phyloP scores from a whole-genome alignment of 768 basidiomycete genomes.

The Leccinellum rugosiceps region DNA sequence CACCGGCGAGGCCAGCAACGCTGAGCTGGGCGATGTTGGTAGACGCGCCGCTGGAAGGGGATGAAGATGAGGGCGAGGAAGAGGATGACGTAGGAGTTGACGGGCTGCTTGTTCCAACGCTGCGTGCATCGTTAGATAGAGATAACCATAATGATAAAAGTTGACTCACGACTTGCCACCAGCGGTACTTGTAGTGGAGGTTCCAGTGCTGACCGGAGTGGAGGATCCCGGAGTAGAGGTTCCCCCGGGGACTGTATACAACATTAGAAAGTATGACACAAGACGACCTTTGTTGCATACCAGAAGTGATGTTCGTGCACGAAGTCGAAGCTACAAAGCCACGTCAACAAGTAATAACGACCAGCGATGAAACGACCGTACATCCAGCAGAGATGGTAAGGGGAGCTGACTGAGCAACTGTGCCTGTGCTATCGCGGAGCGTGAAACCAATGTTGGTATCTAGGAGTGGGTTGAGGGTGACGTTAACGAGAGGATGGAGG shows the following conservation, averaged over 20 bases:
- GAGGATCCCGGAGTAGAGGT: constrained; percentile 18
- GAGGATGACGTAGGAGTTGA: constrained; percentile 1
- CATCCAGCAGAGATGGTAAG: constrained; percentile 49
- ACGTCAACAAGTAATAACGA: constrained; percentile 6
- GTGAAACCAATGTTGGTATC: constrained; percentile 55
- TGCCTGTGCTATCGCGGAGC: constrained; percentile 61
- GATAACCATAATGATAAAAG: neutral
- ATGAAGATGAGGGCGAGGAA: constrained; percentile 16
- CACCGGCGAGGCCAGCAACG: constrained; percentile 37
- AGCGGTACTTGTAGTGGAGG: neutral
- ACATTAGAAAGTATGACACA: constrained; percentile 12
- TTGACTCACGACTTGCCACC: constrained; percentile 19
- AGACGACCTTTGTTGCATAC: constrained; percentile 20
- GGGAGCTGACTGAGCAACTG: constrained; percentile 44
- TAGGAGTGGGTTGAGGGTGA: constrained; percentile 10
- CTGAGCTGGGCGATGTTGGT: constrained; percentile 43
- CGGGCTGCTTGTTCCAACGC: neutral
- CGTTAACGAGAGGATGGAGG: neutral
- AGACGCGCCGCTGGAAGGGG: constrained; percentile 37
- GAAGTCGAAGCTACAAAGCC: constrained; percentile 29
- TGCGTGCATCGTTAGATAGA: constrained; percentile 1
- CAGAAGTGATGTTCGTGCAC: constrained; percentile 32
- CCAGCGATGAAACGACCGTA: constrained; percentile 33
- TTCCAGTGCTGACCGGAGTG: neutral
- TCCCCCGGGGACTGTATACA: constrained; percentile 21